Conservation (phyloP, 2,329 filamentous ascomycete species). For the Dactylellina leptospora region DNA sequence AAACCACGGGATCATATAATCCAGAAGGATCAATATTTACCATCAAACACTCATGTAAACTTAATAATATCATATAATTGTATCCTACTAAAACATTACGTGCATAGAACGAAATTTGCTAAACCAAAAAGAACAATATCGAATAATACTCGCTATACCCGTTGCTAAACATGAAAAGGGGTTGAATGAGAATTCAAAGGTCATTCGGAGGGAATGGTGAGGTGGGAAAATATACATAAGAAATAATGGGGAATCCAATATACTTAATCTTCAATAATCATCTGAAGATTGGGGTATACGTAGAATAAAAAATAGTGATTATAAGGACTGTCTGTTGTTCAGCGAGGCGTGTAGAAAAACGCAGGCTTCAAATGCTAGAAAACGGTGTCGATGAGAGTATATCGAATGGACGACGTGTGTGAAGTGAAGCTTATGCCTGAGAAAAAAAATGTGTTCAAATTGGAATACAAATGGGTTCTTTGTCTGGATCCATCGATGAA, state of each 20-base stretch:
- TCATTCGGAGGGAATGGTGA: not conserved
- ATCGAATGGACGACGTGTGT: not conserved
- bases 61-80: constrained; percentile 21
- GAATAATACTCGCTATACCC: constrained; percentile 16
- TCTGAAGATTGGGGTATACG: no score
- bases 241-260: constrained; percentile 4
- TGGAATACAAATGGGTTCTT: not conserved
- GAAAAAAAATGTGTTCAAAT: not conserved
- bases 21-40: not conserved
- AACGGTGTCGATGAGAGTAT: not conserved
- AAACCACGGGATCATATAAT: not conserved
- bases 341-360: not conserved
- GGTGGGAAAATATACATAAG: constrained; percentile 34
- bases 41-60: not conserved
- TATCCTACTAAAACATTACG: constrained; percentile 39
- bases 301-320: not conserved
- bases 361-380: constrained; percentile 3
- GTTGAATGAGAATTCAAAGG: not conserved
- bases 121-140: not conserved
- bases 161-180: constrained; percentile 14
- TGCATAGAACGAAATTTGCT: constrained; percentile 20
- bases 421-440: constrained; percentile 1
- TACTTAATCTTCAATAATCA: not conserved
- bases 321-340: no score
- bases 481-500: not conserved